These are phyloP conservation scores for Suhomyces tanzawaensis DNA, from an alignment of 805 yeast species.

Conservation along the genomic window DNA sequence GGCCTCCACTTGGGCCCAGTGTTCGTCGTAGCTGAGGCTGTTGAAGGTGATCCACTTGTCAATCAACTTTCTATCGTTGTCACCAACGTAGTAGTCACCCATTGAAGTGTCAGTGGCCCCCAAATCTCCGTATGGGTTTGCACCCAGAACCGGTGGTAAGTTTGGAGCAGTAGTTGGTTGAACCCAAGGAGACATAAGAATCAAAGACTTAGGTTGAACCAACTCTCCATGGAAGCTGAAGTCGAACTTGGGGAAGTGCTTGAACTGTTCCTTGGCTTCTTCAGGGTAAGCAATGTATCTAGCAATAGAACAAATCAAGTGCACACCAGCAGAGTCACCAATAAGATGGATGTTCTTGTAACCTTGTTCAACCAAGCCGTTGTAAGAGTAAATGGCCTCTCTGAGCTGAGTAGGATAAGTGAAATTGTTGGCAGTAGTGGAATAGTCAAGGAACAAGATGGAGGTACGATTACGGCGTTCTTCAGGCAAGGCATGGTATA, in stretches of 20 bases:
- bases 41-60: conserved; percentile 23
- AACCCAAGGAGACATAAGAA: conserved; percentile 36
- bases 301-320: conserved; percentile 11
- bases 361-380: conserved; percentile 14
- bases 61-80: conserved; percentile 12
- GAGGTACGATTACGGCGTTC: conserved; percentile 15
- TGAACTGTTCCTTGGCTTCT: conserved; percentile 25
- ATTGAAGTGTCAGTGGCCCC: conserved; percentile 25
- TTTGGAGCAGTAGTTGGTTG: conserved; percentile 26
- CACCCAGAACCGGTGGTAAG: conserved; percentile 21
- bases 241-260: conserved; percentile 17
- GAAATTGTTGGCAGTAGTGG: conserved; percentile 19
- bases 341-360: conserved; percentile 15
- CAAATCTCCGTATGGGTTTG: conserved; percentile 29
- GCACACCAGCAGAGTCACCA: conserved; percentile 23
- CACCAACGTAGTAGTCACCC: conserved; percentile 35
- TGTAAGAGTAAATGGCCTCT: conserved; percentile 16
- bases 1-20: conserved; percentile 27
- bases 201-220: conserved; percentile 28
- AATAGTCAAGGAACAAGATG: conserved; percentile 22
- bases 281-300: conserved; percentile 31
- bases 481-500: conserved; percentile 19
- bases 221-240: conserved; percentile 15
- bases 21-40: conserved; percentile 19
- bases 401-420: conserved; percentile 25